Base-by-base conservation (phyloP, 2,329 filamentous ascomycete species). In the Sporothrix euskadiensis region DNA sequence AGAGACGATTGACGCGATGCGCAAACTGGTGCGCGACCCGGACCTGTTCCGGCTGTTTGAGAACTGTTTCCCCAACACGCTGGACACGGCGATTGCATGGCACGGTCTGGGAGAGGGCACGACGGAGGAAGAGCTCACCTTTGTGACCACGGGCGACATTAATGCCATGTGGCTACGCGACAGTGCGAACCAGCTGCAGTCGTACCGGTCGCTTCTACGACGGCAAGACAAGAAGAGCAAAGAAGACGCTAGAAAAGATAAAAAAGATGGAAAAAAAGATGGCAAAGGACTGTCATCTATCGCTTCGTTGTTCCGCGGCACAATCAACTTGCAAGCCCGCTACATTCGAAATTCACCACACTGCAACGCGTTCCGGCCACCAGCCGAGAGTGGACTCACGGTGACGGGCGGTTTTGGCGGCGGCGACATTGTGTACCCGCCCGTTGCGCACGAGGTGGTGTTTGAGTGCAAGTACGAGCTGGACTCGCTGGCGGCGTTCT, bases 391-490 rank as follows among this genome's bases (percentile, higher is more conserved):
- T 39, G 63, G 65, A 1, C 32, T 69, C 16, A 54, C 56, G 5
- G 52, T 39, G 26, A 22, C 7, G 74, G 86, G 87, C 10, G 74
- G 74, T 0, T 73, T 71, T 41, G 74, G 74, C 4, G 74, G 74
- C 30, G 54, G 54, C 54, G 77, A 78, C 71, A 65, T 65, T 12
- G 78, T 78, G 47, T 63, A 30, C 41, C 78, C 77, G 10, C 57
- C 73, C 0, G 91, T 92, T 76, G 90, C 91, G 76, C 84, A 84
- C 2, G 86, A 84, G 2, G 87, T 89, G 30, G 92, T 94, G 4
- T 94, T 93, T 78, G 92, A 94, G 80, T 95, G 92, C 85, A 95
- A 94, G 80, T 95, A 94, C 79, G 92, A 95, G 82, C 87, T 95
- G 49, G 92, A 95, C 82, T 93, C 91, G 6, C 86, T 95, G 2